Percentiles rank a stretch among this genome's conserved stretches.
phyloP scores from a whole-genome alignment of 805 yeast species.

The Saccharomycopsis sp. region DNA sequence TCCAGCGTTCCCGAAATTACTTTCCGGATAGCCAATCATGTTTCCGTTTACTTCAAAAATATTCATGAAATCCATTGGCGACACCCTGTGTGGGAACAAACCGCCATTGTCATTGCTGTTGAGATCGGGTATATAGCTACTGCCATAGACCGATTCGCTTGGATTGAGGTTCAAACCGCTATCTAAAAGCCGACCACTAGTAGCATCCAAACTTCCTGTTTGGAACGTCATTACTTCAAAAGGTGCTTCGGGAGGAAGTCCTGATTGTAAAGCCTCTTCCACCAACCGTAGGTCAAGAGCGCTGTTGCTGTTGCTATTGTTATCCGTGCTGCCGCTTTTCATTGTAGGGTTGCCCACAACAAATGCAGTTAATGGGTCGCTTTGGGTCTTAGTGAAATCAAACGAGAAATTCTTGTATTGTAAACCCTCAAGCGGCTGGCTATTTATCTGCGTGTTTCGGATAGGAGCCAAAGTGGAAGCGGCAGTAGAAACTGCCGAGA shows the following conservation, averaged over 20 bases:
- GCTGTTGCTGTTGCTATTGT: not conserved
- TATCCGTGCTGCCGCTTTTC: not conserved
- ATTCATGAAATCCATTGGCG: not conserved
- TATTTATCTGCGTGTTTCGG: not conserved
- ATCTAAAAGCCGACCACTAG: not conserved
- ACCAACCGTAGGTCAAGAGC: not conserved
- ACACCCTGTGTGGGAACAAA: not conserved
- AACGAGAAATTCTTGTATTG: not conserved
- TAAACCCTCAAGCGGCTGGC: not conserved
- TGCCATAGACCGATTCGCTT: not conserved
- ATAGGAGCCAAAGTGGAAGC: not conserved
- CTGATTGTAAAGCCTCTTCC: not conserved
- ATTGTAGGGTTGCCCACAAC: not conserved
- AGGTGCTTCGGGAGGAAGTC: not conserved
- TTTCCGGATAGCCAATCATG: not conserved
- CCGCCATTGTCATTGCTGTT: not conserved
- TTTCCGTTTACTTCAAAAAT: not conserved
- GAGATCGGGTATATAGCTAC: too few species aligned
- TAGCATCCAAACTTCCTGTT: not conserved
- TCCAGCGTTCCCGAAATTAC: not conserved
- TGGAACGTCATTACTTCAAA: not conserved
- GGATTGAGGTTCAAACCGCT: not conserved
- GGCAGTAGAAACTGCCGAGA: not conserved
- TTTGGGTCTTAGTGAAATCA: not conserved
- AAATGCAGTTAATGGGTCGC: not conserved